A percentile compares a stretch with the other conserved stretches of the same genome.
Evolutionary conservation across 345 rosid species (phyloP).

Genomic region (Anastatica hierochuntica): DNA sequence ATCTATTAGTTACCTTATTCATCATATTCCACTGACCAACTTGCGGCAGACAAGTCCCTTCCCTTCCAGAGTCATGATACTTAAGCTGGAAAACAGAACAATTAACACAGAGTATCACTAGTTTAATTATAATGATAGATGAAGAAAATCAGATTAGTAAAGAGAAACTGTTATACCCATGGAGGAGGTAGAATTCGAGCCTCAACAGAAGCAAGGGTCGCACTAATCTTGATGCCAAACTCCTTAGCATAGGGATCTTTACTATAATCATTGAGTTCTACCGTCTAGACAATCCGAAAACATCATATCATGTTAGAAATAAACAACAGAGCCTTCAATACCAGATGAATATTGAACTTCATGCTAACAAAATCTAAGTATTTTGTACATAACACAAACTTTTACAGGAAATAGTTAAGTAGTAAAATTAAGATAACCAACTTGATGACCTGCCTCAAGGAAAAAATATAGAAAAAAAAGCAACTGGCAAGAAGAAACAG

Average conservation of each 20-base stretch:
- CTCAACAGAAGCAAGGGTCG: constrained; percentile 83
- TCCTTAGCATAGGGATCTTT: constrained; percentile 83
- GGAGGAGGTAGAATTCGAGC: constrained; percentile 97
- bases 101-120: not conserved
- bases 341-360: not conserved
- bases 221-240: constrained; percentile 90
- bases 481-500: not conserved
- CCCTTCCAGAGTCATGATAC: constrained; percentile 89
- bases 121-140: not conserved
- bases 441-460: not conserved
- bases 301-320: not conserved
- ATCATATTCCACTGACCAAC: constrained; percentile 99
- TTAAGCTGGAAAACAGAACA: constrained; percentile 50
- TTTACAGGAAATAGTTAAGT: not conserved
- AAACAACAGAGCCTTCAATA: not conserved
- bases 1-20: constrained; percentile 73
- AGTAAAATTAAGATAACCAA: not conserved
- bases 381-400: not conserved
- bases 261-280: constrained; percentile 57
- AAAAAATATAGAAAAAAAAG: not conserved
- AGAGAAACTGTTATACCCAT: constrained; percentile 39
- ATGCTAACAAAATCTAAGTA: not conserved
- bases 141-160: not conserved
- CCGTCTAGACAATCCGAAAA: constrained; percentile 41
- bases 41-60: constrained; percentile 79